Base-by-base conservation (phyloP, 345 rosid genomes). In the Rhizophora mangle region DNA sequence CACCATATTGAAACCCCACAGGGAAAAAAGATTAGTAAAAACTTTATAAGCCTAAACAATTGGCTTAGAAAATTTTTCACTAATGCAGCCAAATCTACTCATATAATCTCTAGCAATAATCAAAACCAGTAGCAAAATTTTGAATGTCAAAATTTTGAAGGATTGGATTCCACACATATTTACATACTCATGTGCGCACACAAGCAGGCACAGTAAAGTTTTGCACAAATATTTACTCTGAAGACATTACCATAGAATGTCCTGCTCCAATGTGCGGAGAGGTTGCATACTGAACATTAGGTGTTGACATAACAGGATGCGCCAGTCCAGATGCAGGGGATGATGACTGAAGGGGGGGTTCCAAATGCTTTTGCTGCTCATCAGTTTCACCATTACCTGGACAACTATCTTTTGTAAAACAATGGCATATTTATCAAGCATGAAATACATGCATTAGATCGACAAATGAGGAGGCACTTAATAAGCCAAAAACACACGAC, bases 301-400 rank as follows among this genome's bases (percentile, higher is more conserved):
- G 79, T 65, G 84, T 73, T 61, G 87, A 78, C n/a, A 83, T 52
- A 37, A 82, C 77, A 22, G 88, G 83, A 64, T 85, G 84, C 26
- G 88, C 70, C 69, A 75, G 47, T 73, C 68, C 88, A 67, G 75
- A 76, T 46, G 83, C 82, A 76, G 86, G 81, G 70, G 81, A 69
- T 46, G 84, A 65, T 46, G 86, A 79, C 74, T 74, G 81, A 26
- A 75, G 74, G 70, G 73, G 85, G 46, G 81, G 66, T 78, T 83
- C 93, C 36, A 83, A 67, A 64, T 72, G 82, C 34, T 88, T 87
- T 74, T 82, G 85, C 72, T 85, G 96, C 83, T 85, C 96, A 75
- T 70, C 87, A 66, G 80, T 79, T 72, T 87, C 87, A 67, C 80
- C 84, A 75, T 82, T 89, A 77, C 85, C 97, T 89, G 83, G 43